Evolutionary conservation across 345 rosid species (phyloP), one percentile per base, ranked within the genome.

Genomic region (Gossypium stocksii): DNA sequence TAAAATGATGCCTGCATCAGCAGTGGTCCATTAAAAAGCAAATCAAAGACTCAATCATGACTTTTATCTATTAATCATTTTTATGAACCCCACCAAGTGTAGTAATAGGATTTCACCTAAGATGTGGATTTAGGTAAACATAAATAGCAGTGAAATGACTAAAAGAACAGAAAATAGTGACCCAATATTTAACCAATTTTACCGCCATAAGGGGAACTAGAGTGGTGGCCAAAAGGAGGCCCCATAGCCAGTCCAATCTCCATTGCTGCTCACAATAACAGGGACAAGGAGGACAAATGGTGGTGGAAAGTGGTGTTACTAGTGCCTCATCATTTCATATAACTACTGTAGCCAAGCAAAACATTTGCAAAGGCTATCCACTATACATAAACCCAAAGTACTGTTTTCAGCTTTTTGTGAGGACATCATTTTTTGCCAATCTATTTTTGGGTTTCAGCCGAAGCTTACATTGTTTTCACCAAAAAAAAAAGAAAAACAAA

Each of bases 291-390:
- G 77, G 91, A 87, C 91, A 87, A 82, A 79, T 54, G 68, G 56
- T 83, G 85, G 91, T 90, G 92, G 95, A 78, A 57, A 84, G 68
- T 79, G 84, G 82, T 87, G 86, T 75, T 88, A 82, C 56, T 90
- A 87, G 86, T 88, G 94, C 82, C 76, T 86, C 77, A 78, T 80
- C 76, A 78, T 66, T 60, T 80, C 70, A 57, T 79, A 75, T n/a
- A 74, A 63, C 75, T 80, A 69, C 78, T 78, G 60, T 57, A 77
- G 23, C 74, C 51, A 60, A 75, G 79, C 59, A 71, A 74, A 79
- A 79, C 77, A 77, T 74, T 74, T 52, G 76, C 79, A 82, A 82
- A 80, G 74, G 70, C 70, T 79, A 71, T 77, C 83, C 83, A 84
- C 87, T 77, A 46, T 17, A 53, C 64, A 62, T 14, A 25, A 46